Base-by-base conservation (phyloP, 78 protist genomes). In the Dictyostelium citrinum region DNA sequence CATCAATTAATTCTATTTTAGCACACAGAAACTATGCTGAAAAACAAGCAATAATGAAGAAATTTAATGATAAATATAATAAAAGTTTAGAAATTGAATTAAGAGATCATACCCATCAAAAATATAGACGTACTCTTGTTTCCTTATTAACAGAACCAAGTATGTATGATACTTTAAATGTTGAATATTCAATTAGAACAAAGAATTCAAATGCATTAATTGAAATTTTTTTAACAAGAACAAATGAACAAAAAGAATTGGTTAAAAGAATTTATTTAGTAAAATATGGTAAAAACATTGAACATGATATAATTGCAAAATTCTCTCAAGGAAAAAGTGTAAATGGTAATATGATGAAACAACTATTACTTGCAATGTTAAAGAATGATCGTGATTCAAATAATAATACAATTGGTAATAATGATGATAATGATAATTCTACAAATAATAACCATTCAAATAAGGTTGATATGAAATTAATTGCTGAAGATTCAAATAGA, bases 171-270 rank as follows among this genome's bases (percentile, higher is more conserved):
- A 76, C 82, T 8, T 9, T 78, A 72, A 14, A 82, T 12, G 20
- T 90, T 16, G 82, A 90, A 17, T 20, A 60, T 39, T 72, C 79
- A 29, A 72, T 72, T 35, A 72, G 29, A 37, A 72, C 55, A 10
- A 72, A 72, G 37, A 72, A 8, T 5, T 5, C 35, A 11, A 29
- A 24, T 64, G 8, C 22, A 11, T 64, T 64, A 5, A 1, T 29
- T 10, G 72, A 90, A 27, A 49, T 78, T 29, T 33, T 90, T 9
- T 67, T 81, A 37, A 90, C 86, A n/a, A 79, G 86, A 79, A n/a
- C 8, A 4, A 90, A 90, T 64, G 58, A 35, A 11, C 93, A 90
- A 64, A 79, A 81, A 45, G 82, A 39, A 43, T 12, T 29, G 5
- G 61, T 90, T 45, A 70, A 11, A 68, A 33, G 76, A 33, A 35